phyloP scores from a whole-genome alignment of 192 early-diverging fungal genomes.

The Backusella circina region DNA sequence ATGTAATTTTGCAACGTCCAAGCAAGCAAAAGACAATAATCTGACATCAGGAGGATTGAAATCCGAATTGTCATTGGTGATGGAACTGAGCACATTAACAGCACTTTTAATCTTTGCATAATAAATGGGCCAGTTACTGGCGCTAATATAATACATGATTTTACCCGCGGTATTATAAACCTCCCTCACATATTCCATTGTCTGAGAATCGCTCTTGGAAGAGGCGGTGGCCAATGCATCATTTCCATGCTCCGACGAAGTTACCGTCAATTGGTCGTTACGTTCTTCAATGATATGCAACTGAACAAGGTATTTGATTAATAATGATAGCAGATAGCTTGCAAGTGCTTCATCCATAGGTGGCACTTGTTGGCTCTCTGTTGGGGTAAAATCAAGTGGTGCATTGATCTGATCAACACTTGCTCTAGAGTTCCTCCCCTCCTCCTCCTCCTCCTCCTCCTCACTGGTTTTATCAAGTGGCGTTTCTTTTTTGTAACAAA shows the following conservation, averaged over 20 bases:
- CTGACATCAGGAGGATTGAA: conserved; percentile 12
- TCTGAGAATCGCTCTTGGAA: not conserved
- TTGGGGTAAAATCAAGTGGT: not conserved
- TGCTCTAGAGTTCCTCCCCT: not conserved
- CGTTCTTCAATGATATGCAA: conserved; percentile 10
- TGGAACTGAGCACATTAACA: conserved; percentile 12
- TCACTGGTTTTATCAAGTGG: not conserved
- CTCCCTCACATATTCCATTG: conserved; percentile 51
- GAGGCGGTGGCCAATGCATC: not conserved
- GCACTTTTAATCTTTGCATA: conserved; percentile 62
- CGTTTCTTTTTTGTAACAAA: conserved; percentile 2
- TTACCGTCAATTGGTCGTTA: not conserved
- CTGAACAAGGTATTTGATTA: conserved; percentile 7
- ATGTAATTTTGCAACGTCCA: conserved; percentile 46
- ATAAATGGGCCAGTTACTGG: conserved; percentile 82
- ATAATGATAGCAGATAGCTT: conserved; percentile 6
- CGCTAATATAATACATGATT: conserved; percentile 80
- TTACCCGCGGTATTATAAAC: conserved; percentile 76
- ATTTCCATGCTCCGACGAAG: not conserved
- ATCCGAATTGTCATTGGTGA: conserved; percentile 10
- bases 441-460: not conserved
- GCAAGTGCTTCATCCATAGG: conserved; percentile 64
- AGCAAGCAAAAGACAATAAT: conserved; percentile 11
- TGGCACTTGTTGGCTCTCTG: conserved; percentile 48
- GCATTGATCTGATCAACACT: not conserved